Evolutionary conservation across 1,139 yeast genomes (phyloP).

Genomic region (Saccharomycopsis phalli): DNA sequence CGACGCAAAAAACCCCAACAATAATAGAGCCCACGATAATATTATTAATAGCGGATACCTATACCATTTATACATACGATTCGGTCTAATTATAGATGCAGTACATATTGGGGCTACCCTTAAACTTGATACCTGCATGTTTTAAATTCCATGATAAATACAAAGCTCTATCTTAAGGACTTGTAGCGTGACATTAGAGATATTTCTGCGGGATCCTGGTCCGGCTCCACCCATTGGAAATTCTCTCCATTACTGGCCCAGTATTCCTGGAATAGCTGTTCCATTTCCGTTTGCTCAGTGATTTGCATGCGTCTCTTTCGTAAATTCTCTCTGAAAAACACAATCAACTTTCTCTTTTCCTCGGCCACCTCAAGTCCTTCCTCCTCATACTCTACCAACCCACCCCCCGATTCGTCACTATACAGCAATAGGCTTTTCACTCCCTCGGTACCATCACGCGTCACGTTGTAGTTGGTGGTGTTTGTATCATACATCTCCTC

Average conservation of each 20-base stretch:
- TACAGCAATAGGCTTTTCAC: conserved; percentile 6
- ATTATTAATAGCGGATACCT: too few species aligned
- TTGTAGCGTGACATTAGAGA: too few species aligned
- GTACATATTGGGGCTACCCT: too few species aligned
- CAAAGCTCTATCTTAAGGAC: too few species aligned
- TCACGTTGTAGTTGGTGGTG: conserved; percentile 16
- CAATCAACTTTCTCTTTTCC: conserved; percentile 8
- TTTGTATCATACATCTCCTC: conserved; percentile 20
- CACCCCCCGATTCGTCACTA: not conserved
- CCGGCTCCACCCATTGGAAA: conserved; percentile 66
- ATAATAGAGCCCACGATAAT: too few species aligned
- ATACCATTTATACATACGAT: too few species aligned
- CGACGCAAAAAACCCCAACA: too few species aligned
- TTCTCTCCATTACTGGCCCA: conserved; percentile 66
- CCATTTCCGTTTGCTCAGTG: conserved; percentile 34
- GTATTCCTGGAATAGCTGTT: conserved; percentile 51
- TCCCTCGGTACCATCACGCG: conserved; percentile 11
- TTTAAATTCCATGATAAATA: too few species aligned
- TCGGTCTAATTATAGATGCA: too few species aligned
- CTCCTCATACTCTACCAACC: not conserved
- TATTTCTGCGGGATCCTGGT: conserved; percentile 65
- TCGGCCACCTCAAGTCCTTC: not conserved
- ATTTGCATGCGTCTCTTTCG: conserved; percentile 13
- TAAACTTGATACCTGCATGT: too few species aligned
- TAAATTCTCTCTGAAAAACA: conserved; percentile 16